These are phyloP conservation scores for Penicillium olsonii DNA, from an alignment of 2,329 filamentous ascomycete species.

Conservation along the genomic window DNA sequence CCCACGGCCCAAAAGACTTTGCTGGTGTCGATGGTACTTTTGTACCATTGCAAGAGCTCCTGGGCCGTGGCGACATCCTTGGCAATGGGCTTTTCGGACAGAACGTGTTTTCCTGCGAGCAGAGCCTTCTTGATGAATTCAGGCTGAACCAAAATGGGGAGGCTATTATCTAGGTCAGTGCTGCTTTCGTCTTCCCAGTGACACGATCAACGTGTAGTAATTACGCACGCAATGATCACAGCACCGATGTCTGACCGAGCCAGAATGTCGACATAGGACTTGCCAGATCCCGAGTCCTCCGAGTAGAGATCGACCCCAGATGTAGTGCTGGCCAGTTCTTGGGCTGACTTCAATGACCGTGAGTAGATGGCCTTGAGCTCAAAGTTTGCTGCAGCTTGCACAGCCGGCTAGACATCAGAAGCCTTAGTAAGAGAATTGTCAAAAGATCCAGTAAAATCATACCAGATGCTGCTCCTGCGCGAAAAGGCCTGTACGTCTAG, in stretches of 20 bases:
- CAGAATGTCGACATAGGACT: slow-evolving; percentile 50
- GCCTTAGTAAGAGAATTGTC: background rate
- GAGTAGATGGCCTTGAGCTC: slow-evolving; percentile 60
- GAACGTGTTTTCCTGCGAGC: slow-evolving; percentile 55
- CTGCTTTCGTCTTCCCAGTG: background rate
- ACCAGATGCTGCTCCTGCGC: slow-evolving; percentile 59
- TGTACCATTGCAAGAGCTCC: slow-evolving; percentile 55
- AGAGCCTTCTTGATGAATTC: slow-evolving; percentile 53
- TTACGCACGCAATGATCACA: slow-evolving; percentile 52
- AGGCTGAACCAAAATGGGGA: slow-evolving; percentile 57
- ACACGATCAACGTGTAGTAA: background rate
- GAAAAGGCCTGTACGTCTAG: slow-evolving; percentile 50
- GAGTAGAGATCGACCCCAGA: slow-evolving; percentile 55
- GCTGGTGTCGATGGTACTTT: slow-evolving; percentile 40
- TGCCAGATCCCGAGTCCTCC: slow-evolving; percentile 52
- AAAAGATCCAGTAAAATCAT: slow-evolving; percentile 10
- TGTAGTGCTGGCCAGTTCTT: slow-evolving; percentile 38
- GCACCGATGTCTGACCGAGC: slow-evolving; percentile 51
- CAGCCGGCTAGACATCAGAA: slow-evolving; percentile 48
- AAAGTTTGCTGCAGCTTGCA: slow-evolving; percentile 48
- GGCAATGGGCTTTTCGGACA: slow-evolving; percentile 60
- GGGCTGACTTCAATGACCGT: slow-evolving; percentile 57
- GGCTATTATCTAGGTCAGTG: slow-evolving; percentile 32
- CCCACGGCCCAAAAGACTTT: slow-evolving; percentile 52
- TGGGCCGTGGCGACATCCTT: slow-evolving; percentile 55